Conservation (phyloP, 2,329 filamentous ascomycete genomes). For the Saccharata proteae region DNA sequence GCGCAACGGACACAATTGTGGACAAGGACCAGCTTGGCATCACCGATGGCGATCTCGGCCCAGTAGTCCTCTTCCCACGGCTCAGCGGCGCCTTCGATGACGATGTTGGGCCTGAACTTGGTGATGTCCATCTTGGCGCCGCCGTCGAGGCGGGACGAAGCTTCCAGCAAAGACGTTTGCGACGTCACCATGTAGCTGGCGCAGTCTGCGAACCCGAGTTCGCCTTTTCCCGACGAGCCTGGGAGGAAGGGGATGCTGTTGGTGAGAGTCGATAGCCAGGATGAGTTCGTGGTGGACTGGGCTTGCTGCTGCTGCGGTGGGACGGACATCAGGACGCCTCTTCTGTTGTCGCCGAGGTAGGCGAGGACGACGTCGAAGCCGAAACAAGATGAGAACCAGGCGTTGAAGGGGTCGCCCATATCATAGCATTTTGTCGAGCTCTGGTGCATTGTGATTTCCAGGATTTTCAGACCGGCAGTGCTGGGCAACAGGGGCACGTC, state of each 20-base stretch:
- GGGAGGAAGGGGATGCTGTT: conserved; percentile 13
- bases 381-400: conserved; percentile 34
- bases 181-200: conserved; percentile 65
- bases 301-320: conserved; percentile 13
- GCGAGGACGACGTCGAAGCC: conserved; percentile 31
- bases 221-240: conserved; percentile 10
- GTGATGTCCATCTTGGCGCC: conserved; percentile 30
- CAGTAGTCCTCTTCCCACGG: conserved; percentile 37
- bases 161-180: conserved; percentile 54
- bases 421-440: conserved; percentile 30
- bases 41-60: conserved; percentile 25
- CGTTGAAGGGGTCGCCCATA: conserved; percentile 29
- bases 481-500: conserved; percentile 30
- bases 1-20: conserved; percentile 36
- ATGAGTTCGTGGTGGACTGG: conserved; percentile 11
- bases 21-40: conserved; percentile 22
- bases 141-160: conserved; percentile 35
- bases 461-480: conserved; percentile 19
- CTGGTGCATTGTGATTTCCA: conserved; percentile 32
- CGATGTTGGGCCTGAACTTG: conserved; percentile 36
- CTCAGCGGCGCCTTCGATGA: conserved; percentile 27
- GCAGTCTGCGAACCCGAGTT: conserved; percentile 59
- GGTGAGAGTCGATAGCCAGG: conserved; percentile 22
- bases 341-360: conserved; percentile 30
- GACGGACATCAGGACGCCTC: conserved; percentile 27